These are phyloP conservation scores for Aureobasidium sp. DNA, from an alignment of 2,329 filamentous ascomycete species.

Conservation along the genomic window DNA sequence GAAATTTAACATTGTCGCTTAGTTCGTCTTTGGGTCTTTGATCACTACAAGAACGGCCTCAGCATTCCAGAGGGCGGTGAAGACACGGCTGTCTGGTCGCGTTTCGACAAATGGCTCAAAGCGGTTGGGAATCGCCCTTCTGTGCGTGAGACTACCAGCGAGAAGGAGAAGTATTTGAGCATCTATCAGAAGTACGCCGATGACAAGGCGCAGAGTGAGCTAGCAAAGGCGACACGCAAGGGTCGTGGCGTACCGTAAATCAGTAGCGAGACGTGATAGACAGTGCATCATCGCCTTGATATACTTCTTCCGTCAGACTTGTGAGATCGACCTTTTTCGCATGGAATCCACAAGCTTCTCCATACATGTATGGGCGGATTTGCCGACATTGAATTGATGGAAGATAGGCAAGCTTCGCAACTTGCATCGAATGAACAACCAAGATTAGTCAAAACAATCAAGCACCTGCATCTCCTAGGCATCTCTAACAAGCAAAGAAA, in stretches of 20 bases:
- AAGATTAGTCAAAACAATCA: background rate
- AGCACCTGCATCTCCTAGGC: background rate
- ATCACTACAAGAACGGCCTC: constrained; percentile 62
- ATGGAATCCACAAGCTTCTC: too few relatives aligned
- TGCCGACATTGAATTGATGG: background rate
- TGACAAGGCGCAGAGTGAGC: constrained; percentile 40
- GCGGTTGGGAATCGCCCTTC: constrained; percentile 56
- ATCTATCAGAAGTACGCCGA: constrained; percentile 53
- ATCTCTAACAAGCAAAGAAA: background rate
- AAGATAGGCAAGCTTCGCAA: too few relatives aligned
- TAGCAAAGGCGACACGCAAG: constrained; percentile 46
- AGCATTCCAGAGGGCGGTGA: constrained; percentile 45
- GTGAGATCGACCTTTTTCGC: too few relatives aligned
- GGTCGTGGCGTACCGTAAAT: constrained; percentile 57
- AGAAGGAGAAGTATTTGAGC: constrained; percentile 57
- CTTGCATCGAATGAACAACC: background rate
- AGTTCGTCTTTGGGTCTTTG: constrained; percentile 61
- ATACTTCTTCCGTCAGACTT: too few relatives aligned
- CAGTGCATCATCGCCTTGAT: too few relatives aligned
- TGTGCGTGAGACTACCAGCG: constrained; percentile 61
- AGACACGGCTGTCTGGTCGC: constrained; percentile 53
- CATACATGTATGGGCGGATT: too few relatives aligned
- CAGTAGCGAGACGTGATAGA: too few relatives aligned
- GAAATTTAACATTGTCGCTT: constrained; percentile 14
- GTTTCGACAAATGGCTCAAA: constrained; percentile 59